Percentiles rank a stretch among this genome's conserved stretches.
phyloP scores from a whole-genome alignment of 305 asterid genomes.

The Striga hermonthica region DNA sequence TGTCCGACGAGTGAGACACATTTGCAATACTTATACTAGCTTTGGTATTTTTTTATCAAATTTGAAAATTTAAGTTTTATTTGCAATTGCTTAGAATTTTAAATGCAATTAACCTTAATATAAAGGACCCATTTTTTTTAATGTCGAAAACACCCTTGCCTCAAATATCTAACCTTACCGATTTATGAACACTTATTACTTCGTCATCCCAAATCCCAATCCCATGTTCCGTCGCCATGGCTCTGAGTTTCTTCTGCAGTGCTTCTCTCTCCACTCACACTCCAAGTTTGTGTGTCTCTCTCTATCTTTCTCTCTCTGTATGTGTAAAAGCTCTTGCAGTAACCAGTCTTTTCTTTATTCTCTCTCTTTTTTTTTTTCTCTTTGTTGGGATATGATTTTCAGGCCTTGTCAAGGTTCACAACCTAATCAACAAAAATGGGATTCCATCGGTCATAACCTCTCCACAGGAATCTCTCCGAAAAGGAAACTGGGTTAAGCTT shows the following conservation, averaged over 20 bases:
- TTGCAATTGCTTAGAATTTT: no score
- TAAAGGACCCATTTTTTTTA: no score
- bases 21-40: no score
- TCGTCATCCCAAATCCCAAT: background rate
- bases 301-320: background rate
- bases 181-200: conserved; percentile 14
- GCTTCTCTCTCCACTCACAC: conserved; percentile 45
- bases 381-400: conserved; percentile 44
- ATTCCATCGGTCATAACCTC: conserved; percentile 52
- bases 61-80: no score
- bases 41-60: no score
- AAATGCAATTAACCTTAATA: no score
- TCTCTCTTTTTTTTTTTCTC: conserved; percentile 1
- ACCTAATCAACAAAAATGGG: conserved; percentile 43
- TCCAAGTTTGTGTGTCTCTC: conserved; percentile 32
- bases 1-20: no score
- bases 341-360: background rate
- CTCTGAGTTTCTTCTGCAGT: conserved; percentile 42
- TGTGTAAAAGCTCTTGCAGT: background rate
- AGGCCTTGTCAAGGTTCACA: conserved; percentile 54
- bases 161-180: no score
- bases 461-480: conserved; percentile 61
- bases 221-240: conserved; percentile 28
- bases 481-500: conserved; percentile 92
- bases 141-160: no score